A percentile compares a stretch with the other conserved stretches of the same genome.
phyloP scores from a whole-genome alignment of 2,329 filamentous ascomycete genomes.

The Monilinia laxa region DNA sequence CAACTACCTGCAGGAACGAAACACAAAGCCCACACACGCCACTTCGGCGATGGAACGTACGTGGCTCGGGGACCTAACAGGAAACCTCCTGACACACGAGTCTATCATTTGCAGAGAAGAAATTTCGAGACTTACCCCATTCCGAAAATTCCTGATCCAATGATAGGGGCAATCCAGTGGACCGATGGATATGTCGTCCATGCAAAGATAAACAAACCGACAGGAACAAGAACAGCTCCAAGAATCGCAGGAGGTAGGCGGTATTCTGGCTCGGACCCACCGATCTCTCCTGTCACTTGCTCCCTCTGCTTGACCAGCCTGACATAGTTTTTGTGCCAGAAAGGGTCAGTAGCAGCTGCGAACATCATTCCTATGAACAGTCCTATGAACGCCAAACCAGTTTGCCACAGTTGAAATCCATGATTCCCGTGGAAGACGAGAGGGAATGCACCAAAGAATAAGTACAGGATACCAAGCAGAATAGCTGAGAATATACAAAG shows the following conservation, averaged over 20 bases:
- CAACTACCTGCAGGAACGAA: slow-evolving; percentile 23
- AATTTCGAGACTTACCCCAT: slow-evolving; percentile 56
- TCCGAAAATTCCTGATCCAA: slow-evolving; percentile 71
- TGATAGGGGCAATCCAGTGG: slow-evolving; percentile 74
- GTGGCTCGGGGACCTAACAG: slow-evolving; percentile 21
- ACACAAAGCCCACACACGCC: slow-evolving; percentile 8
- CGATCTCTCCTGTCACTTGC: slow-evolving; percentile 42
- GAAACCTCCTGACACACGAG: slow-evolving; percentile 17
- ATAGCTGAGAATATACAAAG: slow-evolving; percentile 82
- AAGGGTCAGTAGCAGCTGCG: slow-evolving; percentile 60
- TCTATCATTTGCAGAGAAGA: slow-evolving; percentile 24
- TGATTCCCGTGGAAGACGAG: slow-evolving; percentile 75
- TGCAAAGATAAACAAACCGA: slow-evolving; percentile 84
- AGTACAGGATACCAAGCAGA: slow-evolving; percentile 81
- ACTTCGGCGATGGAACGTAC: slow-evolving; percentile 25
- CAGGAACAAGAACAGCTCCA: slow-evolving; percentile 75
- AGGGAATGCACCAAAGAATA: slow-evolving; percentile 88
- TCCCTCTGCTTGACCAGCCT: slow-evolving; percentile 55
- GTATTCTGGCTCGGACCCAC: slow-evolving; percentile 78
- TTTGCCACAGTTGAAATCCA: slow-evolving; percentile 75
- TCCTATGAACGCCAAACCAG: slow-evolving; percentile 75
- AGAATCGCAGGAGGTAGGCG: slow-evolving; percentile 72
- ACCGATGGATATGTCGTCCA: slow-evolving; percentile 77
- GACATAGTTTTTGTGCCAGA: slow-evolving; percentile 63
- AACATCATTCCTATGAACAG: slow-evolving; percentile 66